Conservation (phyloP, 2,329 filamentous ascomycete species). For the Triangularia verruculosa region DNA sequence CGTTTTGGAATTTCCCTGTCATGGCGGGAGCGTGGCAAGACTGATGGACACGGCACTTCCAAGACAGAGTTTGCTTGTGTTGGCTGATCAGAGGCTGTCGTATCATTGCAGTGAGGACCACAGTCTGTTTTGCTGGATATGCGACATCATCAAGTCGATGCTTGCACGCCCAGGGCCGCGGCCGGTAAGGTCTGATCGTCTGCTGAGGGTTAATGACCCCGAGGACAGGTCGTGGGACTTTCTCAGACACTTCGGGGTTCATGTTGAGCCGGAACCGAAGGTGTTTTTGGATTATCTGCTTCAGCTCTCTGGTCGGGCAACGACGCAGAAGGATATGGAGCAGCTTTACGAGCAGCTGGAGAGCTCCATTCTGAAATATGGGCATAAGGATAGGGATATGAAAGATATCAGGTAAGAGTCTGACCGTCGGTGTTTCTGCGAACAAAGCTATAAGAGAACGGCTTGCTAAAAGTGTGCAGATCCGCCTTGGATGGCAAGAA, state of each 20-base stretch:
- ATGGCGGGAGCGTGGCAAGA: not conserved
- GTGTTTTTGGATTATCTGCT: not conserved
- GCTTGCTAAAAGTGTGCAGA: not conserved
- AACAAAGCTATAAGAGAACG: not conserved
- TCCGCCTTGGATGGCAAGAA: not conserved
- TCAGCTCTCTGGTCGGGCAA: not conserved
- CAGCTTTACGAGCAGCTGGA: not conserved
- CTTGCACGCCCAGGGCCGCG: not conserved
- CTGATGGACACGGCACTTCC: not conserved
- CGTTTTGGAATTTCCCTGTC: not conserved
- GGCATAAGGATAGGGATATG: not conserved
- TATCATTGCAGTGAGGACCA: not conserved
- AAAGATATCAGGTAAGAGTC: not conserved
- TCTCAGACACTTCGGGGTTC: not conserved
- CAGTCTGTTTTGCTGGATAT: not conserved
- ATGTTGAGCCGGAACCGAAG: not conserved
- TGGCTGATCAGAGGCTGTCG: not conserved
- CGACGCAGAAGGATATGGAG: not conserved
- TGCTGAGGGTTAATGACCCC: not conserved
- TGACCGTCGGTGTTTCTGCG: not conserved
- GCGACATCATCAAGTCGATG: not conserved
- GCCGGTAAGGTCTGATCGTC: not conserved
- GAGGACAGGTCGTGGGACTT: not conserved
- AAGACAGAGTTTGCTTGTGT: not conserved
- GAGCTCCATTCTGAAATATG: not conserved